Evolutionary conservation across 495 filamentous ascomycete species (phyloP), one percentile per base, ranked within the genome.

Genomic region (Schizothecium vesticola): DNA sequence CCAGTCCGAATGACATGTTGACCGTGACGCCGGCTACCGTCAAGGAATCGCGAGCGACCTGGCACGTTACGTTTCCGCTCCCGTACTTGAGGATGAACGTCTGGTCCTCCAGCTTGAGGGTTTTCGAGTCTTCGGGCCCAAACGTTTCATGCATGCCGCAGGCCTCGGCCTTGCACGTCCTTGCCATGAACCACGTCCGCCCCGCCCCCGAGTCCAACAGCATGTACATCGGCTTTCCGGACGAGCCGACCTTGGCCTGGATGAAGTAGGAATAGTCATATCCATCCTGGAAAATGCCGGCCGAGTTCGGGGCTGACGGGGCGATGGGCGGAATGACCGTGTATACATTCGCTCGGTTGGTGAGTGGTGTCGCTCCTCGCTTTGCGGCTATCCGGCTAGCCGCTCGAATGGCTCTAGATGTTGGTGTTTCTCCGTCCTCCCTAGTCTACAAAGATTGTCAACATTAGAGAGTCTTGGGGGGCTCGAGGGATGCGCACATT

Each of bases 221-320:
- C 83, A 96, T 86, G 77, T 87, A 88, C 74, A 93, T 81, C 8
- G 84, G 77, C 69, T 89, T 86, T 51, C 82, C 78, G 29, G 84
- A 75, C 0, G 90, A 88, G 56, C 92, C 92, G 59, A 95, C 82
- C 56, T 80, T 74, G n/a, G 90, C 85, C 36, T 85, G 75, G 23
- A 87, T 76, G 72, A 96, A 92, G 81, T 96, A 96, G 8, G 90
- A 90, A 67, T 85, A 89, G 77, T 95, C 92, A 28, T 83, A 84
- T 3, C 90, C 91, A 78, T 92, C 90, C 76, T 95, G 89, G 72
- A 90, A 82, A 56, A 95, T 79, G 7, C 88, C 86, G 13, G 84
- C 85, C 65, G 87, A 90, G 70, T 89, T 84, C 21, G 83, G 73
- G 7, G 79, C 71, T 0, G 83, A 80, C 0, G 91, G 86, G 0